Percentiles rank a stretch among this genome's conserved stretches.
Evolutionary conservation across 768 basidiomycete genomes (phyloP).

Genomic region (Lentinula raphanica): DNA sequence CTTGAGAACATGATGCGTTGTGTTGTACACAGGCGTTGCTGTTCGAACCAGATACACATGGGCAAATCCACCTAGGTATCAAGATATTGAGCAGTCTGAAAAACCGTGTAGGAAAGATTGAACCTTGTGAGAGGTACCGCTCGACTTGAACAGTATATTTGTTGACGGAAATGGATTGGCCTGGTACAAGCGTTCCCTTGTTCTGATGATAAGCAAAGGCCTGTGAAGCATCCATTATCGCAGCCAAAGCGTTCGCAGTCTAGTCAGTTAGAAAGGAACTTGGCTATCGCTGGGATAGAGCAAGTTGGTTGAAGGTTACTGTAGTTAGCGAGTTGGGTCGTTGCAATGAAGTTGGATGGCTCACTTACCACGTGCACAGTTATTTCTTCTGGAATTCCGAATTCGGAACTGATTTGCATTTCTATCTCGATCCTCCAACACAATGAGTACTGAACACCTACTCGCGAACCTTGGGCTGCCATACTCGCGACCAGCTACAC

Average conservation of each 20-base stretch:
- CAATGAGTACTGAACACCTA: conserved; percentile 16
- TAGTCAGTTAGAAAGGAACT: not conserved
- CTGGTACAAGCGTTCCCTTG: conserved; percentile 70
- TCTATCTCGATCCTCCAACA: not conserved
- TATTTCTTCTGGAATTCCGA: not conserved
- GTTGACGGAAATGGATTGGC: conserved; percentile 87
- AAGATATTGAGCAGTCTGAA: conserved; percentile 3
- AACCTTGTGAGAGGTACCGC: conserved; percentile 92
- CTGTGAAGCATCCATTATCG: conserved; percentile 47
- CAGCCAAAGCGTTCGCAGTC: not conserved
- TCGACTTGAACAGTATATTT: conserved; percentile 89
- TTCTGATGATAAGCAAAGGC: conserved; percentile 41
- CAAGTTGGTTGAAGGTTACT: not conserved
- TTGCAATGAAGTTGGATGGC: not conserved
- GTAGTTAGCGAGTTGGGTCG: not conserved
- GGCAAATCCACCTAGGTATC: conserved; percentile 81
- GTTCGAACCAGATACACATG: conserved; percentile 96
- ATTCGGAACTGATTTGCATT: not conserved
- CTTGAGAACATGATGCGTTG: conserved; percentile 94
- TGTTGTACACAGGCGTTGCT: conserved; percentile 79
- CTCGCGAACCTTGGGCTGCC: conserved; percentile 23
- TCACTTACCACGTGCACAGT: not conserved
- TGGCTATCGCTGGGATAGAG: not conserved
- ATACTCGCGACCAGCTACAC: conserved; percentile 59
- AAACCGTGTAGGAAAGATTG: conserved; percentile 16